A percentile compares a stretch with the other conserved stretches of the same genome.
Evolutionary conservation across 108 stramenopile genomes (phyloP).

Genomic region (Cyclotella atomus): DNA sequence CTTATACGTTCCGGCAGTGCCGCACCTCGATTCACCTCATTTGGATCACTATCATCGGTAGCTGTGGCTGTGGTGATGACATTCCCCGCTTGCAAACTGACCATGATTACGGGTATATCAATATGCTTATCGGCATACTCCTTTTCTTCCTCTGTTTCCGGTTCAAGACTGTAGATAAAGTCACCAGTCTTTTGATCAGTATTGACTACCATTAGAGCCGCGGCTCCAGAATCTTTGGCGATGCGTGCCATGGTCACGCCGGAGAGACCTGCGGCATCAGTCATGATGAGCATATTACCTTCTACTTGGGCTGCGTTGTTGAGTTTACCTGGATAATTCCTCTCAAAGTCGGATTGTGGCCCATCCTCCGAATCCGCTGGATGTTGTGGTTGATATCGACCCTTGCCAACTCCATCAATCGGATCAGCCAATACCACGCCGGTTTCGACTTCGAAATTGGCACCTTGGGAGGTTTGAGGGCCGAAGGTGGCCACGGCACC

Average conservation of each 20-base stretch:
- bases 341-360: conserved; percentile 16
- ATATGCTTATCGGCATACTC: conserved; percentile 61
- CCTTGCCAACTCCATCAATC: conserved; percentile 64
- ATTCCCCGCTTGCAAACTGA: conserved; percentile 84
- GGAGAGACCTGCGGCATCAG: conserved; percentile 67
- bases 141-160: conserved; percentile 59
- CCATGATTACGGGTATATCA: conserved; percentile 91
- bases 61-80: conserved; percentile 81
- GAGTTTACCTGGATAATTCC: conserved; percentile 42
- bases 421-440: conserved; percentile 78
- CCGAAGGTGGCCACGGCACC: conserved; percentile 86
- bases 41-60: conserved; percentile 50
- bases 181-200: conserved; percentile 80
- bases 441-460: conserved; percentile 88
- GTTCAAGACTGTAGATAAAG: conserved; percentile 75
- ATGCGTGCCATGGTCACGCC: conserved; percentile 82
- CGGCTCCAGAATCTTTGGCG: conserved; percentile 83
- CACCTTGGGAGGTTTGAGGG: conserved; percentile 83
- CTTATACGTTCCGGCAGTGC: conserved; percentile 65
- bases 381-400: conserved; percentile 26
- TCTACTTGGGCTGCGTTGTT: conserved; percentile 76
- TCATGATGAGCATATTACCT: conserved; percentile 91
- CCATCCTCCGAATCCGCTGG: conserved; percentile 7
- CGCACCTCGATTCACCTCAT: conserved; percentile 57
- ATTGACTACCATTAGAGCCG: conserved; percentile 85